A percentile compares a stretch with the other conserved stretches of the same genome.
phyloP scores from a whole-genome alignment of 1,284 basidiomycete genomes.

The Ustilago vetiveriae region DNA sequence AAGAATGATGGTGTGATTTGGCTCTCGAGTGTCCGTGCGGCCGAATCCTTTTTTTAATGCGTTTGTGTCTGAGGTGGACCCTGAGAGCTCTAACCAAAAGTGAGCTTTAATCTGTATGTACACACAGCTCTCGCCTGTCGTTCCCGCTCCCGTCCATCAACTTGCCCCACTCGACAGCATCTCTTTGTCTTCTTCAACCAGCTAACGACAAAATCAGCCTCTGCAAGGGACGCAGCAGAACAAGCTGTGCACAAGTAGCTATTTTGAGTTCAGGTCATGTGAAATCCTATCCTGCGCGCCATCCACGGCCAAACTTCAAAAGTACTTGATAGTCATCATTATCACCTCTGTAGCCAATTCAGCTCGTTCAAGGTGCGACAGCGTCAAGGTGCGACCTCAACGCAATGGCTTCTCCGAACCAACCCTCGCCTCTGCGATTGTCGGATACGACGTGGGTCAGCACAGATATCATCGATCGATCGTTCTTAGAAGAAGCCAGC shows the following conservation, averaged over 20 bases:
- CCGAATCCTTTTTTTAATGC: conserved; percentile 2
- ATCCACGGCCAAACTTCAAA: too few relatives aligned
- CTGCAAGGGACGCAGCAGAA: neutral
- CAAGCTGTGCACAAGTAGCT: neutral
- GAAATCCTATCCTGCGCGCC: too few relatives aligned
- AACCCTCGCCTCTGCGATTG: conserved; percentile 22
- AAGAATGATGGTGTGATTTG: too few relatives aligned
- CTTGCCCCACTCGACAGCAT: neutral
- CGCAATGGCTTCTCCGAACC: conserved; percentile 18
- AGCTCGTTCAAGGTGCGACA: too few relatives aligned
- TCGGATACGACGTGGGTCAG: conserved; percentile 22
- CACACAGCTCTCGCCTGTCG: neutral
- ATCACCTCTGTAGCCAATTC: too few relatives aligned
- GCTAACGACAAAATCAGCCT: too few relatives aligned
- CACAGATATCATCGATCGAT: conserved; percentile 11
- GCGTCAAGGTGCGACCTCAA: too few relatives aligned
- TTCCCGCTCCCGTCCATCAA: neutral
- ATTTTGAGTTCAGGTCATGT: too few relatives aligned
- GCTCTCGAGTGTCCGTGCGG: neutral
- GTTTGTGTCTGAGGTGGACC: neutral
- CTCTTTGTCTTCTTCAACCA: neutral
- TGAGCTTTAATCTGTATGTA: too few relatives aligned
- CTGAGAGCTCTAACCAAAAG: neutral
- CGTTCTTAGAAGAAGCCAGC: neutral
- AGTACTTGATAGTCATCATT: too few relatives aligned